Base-by-base conservation (phyloP, 2,329 filamentous ascomycete species). In the Aspergillus ochraceus region DNA sequence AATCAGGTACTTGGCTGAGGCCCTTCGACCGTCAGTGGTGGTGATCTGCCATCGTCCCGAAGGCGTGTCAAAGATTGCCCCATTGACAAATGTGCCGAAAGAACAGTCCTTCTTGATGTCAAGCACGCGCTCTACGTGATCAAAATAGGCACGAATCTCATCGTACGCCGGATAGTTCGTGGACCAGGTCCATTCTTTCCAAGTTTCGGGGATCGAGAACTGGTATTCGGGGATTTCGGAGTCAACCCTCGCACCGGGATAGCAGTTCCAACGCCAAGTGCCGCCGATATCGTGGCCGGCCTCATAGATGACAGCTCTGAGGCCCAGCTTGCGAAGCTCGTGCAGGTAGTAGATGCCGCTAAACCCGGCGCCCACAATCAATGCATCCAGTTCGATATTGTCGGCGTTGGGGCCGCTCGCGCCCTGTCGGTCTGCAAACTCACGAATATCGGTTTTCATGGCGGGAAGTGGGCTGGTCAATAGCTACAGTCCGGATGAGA, bases 231-330 rank as follows among this genome's bases (percentile, higher is more conserved):
- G 82, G 2, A 83, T 76, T 55, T 83, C 79, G 0, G 79, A 83
- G 70, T 88, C 85, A 2, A 86, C 83, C 0, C 77, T 71, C 1
- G 83, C 80, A 0, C 83, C 84, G 0, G 83, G 84, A 63, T 85
- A 86, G 64, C 79, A 78, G 68, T 85, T 86, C 81, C 79, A 85
- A 49, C 79, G 72, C 85, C 85, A 87, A 0, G 79, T 81, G 24
- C 84, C 84, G 2, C 83, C 84, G 0, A 79, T 69, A 54, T 81
- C 79, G 9, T 76, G 76, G 11, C 80, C 84, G 0, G 83, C 81
- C 61, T 87, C 85, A 60, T 81, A 83, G 22, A 86, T 76, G 30
- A 79, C 76, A 2, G 77, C 72, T 12, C 80, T 81, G 30, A 81
- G 69, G 0, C 83, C 84, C 10, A 75, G 74, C 10, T 84, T 80